Evolutionary conservation across 1,284 basidiomycete genomes (phyloP).

Genomic region (Cerrena zonata): DNA sequence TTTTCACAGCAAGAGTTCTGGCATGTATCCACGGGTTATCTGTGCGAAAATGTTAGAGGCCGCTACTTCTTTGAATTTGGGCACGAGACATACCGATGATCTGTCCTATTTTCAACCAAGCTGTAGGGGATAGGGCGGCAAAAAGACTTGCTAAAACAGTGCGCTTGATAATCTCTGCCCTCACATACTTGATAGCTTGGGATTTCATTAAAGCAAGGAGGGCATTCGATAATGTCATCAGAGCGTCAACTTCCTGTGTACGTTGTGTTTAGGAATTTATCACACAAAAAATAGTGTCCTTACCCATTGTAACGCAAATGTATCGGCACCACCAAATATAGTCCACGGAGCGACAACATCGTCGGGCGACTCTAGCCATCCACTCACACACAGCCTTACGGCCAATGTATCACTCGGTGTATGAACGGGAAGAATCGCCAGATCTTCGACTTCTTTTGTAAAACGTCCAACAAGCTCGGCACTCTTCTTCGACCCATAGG

Average conservation of each 20-base stretch:
- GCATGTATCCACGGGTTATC: slow-evolving; percentile 61
- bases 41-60: slow-evolving; percentile 15
- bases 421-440: slow-evolving; percentile 45
- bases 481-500: slow-evolving; percentile 46
- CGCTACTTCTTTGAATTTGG: background rate
- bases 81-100: slow-evolving; percentile 40
- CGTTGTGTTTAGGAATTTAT: background rate
- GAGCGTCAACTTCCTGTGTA: slow-evolving; percentile 50
- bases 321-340: slow-evolving; percentile 47
- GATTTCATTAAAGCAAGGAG: slow-evolving; percentile 41
- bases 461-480: slow-evolving; percentile 46
- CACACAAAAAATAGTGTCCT: slow-evolving; percentile 9
- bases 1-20: slow-evolving; percentile 44
- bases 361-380: slow-evolving; percentile 41
- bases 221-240: slow-evolving; percentile 45
- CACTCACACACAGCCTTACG: slow-evolving; percentile 51
- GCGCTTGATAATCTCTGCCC: slow-evolving; percentile 43
- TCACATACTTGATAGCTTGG: slow-evolving; percentile 47
- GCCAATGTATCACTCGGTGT: slow-evolving; percentile 42
- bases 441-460: slow-evolving; percentile 49
- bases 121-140: slow-evolving; percentile 47
- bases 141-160: slow-evolving; percentile 48
- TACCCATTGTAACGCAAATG: slow-evolving; percentile 57
- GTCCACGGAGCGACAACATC: slow-evolving; percentile 53
- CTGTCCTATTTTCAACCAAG: slow-evolving; percentile 47